These are phyloP conservation scores for Xylariales sp. DNA, from an alignment of 2,329 filamentous ascomycete species.

Conservation along the genomic window DNA sequence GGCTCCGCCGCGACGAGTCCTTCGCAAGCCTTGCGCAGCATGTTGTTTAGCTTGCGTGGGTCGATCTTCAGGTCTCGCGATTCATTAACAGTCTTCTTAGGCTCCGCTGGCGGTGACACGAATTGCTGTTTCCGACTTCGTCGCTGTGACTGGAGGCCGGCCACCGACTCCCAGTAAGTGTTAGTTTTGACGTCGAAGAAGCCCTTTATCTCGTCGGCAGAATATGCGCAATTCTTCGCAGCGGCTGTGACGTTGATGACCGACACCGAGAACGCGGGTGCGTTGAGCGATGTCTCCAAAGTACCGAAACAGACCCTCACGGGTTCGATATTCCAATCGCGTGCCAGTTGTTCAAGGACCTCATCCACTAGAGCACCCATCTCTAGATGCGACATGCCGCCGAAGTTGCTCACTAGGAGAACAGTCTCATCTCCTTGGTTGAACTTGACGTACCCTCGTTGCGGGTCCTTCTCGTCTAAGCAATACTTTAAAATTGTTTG, in stretches of 20 bases:
- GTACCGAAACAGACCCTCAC: constrained; percentile 57
- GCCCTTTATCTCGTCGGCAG: constrained; percentile 49
- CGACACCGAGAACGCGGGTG: constrained; percentile 65
- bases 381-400: constrained; percentile 54
- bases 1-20: constrained; percentile 54
- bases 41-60: constrained; percentile 44
- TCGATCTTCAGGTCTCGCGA: constrained; percentile 46
- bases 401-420: constrained; percentile 55
- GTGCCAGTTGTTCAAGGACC: constrained; percentile 43
- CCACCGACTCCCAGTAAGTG: constrained; percentile 49
- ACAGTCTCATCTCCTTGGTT: constrained; percentile 41
- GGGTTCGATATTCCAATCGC: constrained; percentile 43
- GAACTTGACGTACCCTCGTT: constrained; percentile 47
- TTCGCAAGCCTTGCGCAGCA: constrained; percentile 49
- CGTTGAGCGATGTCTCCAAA: constrained; percentile 69
- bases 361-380: constrained; percentile 51
- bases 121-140: constrained; percentile 38
- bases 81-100: constrained; percentile 31
- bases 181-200: constrained; percentile 63
- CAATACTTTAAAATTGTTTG: constrained; percentile 55
- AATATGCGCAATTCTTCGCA: constrained; percentile 39
- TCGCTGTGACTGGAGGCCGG: constrained; percentile 37
- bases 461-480: constrained; percentile 50
- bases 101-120: constrained; percentile 31
- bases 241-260: constrained; percentile 54